Evolutionary conservation across 208 protist species (phyloP).

Genomic region (Trypanosoma scelopori): DNA sequence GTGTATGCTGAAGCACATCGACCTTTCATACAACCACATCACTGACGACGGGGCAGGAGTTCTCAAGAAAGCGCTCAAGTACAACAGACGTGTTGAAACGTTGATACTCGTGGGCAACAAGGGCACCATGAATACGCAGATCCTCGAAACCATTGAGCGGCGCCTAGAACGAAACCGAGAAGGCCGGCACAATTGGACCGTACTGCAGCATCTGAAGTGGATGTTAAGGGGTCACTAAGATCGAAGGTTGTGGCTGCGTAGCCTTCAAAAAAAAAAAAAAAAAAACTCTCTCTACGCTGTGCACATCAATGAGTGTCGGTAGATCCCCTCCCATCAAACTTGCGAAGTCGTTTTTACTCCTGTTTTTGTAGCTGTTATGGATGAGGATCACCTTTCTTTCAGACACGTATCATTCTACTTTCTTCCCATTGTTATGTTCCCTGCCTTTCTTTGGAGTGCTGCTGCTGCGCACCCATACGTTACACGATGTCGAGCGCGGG

Average conservation of each 20-base stretch:
- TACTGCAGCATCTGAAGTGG: constrained; percentile 12
- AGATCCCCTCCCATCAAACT: no score
- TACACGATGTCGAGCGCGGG: constrained; percentile 1
- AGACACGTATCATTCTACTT: no score
- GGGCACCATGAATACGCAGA: constrained; percentile 16
- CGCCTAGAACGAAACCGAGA: constrained; percentile 38
- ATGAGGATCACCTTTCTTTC: no score
- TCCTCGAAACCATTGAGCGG: constrained; percentile 31
- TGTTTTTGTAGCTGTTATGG: no score
- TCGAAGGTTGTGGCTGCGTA: no score
- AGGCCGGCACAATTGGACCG: constrained; percentile 16
- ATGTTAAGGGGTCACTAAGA: constrained; percentile 12
- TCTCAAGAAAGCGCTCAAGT: constrained; percentile 49
- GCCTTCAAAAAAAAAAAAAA: neutral
- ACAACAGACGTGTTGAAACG: constrained; percentile 33
- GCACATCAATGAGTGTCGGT: neutral
- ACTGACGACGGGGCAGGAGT: constrained; percentile 46
- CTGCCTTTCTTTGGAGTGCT: no score
- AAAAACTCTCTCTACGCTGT: neutral
- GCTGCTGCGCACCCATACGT: neutral
- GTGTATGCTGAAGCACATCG: constrained; percentile 36
- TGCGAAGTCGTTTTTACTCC: no score
- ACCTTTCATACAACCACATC: constrained; percentile 33
- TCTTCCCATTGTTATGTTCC: neutral
- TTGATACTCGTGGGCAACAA: constrained; percentile 42